Conservation (phyloP, 1,284 basidiomycete genomes). For the Heterobasidion occidentale region DNA sequence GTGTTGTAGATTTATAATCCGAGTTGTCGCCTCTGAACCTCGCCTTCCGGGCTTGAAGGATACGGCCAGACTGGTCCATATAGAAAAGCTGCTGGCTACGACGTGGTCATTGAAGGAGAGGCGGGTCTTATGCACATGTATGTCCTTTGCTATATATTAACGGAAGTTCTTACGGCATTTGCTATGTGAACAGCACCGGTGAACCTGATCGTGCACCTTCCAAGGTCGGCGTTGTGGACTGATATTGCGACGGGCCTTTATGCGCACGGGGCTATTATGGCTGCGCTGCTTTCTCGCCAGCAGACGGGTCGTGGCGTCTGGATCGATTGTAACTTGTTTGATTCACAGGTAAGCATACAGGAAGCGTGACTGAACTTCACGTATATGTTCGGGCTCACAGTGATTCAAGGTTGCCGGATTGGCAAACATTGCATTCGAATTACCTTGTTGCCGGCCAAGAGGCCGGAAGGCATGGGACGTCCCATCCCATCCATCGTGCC, state of each 20-base stretch:
- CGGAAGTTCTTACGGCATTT: too few species aligned
- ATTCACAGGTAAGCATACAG: slow-evolving; percentile 56
- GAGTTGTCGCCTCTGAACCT: neutral
- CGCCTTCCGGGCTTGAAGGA: slow-evolving; percentile 35
- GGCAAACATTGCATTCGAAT: slow-evolving; percentile 90
- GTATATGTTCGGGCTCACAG: neutral
- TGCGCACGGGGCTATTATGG: slow-evolving; percentile 89
- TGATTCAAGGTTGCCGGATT: slow-evolving; percentile 73
- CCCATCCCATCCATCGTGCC: slow-evolving; percentile 89
- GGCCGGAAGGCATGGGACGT: slow-evolving; percentile 84
- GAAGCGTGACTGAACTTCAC: neutral
- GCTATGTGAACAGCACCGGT: slow-evolving; percentile 42
- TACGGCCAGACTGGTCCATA: slow-evolving; percentile 95
- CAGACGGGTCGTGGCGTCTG: slow-evolving; percentile 85
- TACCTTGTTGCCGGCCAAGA: slow-evolving; percentile 86
- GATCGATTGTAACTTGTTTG: slow-evolving; percentile 88
- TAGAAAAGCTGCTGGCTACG: slow-evolving; percentile 78
- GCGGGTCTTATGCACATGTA: slow-evolving; percentile 94
- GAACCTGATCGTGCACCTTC: slow-evolving; percentile 83
- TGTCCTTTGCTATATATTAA: neutral
- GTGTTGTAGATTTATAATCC: slow-evolving; percentile 1
- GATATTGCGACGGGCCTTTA: slow-evolving; percentile 93
- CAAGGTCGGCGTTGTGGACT: slow-evolving; percentile 87
- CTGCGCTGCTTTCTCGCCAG: slow-evolving; percentile 75
- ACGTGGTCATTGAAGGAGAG: slow-evolving; percentile 87